Evolutionary conservation across 345 rosid species (phyloP), one percentile per base, ranked within the genome.

Genomic region (Sisymbrium altissimum): DNA sequence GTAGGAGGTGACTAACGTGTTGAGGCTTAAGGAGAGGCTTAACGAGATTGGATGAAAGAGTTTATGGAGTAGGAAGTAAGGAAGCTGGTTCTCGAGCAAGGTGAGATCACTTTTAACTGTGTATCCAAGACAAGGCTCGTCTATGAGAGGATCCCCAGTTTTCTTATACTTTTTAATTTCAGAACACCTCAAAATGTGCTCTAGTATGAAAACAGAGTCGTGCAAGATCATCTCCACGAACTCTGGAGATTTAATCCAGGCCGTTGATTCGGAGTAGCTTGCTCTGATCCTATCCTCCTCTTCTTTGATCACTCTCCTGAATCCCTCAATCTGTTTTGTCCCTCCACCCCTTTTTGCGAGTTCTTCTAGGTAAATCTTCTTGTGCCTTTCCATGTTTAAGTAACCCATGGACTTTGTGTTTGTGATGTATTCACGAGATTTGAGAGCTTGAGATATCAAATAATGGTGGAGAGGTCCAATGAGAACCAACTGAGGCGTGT

Each of bases 81-180:
- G 78, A 48, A 74, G 72, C 18, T 58, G 78, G 59, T 74, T 74
- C 19, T 74, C 78, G 14, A 74, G 78, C 62, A 66, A 48, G 5
- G 58, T 58, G 43, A 74, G 72, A 41, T 74, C 78, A 11, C 12
- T 0, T 2, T 4, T 0, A 17, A 44, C 8, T 19, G 46, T 43
- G 50, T 0, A 35, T 13, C 1, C 0, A 40, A 63, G 64, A 64
- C 56, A 71, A 11, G 19, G 36, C 6, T 65, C 21, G 18, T 73
- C 65, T 6, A 45, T 23, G 9, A 65, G 46, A 43, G 12, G 52
- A 35, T 73, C 71, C 0, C 66, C 71, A 10, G 4, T 15, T 19
- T 15, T 19, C 29, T 23, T 23, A 23, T 23, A 23, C 25, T 3
- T 3, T 21, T 3, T 0, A 4, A 10, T 3, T 45, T 9, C 50